Conservation (phyloP, 2,329 filamentous ascomycete species). For the Neofusicoccum umdonicola region DNA sequence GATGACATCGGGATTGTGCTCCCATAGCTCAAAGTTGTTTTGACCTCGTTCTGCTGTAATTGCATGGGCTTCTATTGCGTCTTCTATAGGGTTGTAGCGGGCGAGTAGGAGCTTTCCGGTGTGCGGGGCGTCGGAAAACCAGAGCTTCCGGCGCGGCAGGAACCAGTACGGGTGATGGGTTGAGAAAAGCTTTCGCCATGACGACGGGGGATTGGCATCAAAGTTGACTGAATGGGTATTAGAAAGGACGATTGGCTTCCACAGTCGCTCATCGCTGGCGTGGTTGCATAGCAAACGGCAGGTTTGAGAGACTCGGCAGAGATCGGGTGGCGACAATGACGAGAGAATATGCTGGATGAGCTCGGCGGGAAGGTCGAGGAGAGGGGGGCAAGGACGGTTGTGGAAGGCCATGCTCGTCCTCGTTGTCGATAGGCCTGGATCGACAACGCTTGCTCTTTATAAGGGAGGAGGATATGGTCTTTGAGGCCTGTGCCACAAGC, state of each 20-base stretch:
- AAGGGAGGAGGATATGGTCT: not conserved
- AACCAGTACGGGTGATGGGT: constrained; percentile 84
- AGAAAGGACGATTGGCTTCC: constrained; percentile 67
- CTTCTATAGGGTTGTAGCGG: constrained; percentile 71
- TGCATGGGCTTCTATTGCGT: constrained; percentile 77
- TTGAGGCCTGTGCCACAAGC: constrained; percentile 5
- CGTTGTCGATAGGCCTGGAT: constrained; percentile 6
- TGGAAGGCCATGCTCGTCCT: not conserved
- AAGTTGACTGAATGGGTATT: constrained; percentile 55
- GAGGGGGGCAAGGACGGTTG: constrained; percentile 20
- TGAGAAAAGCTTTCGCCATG: constrained; percentile 69
- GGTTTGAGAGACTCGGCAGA: constrained; percentile 59
- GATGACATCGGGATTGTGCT: constrained; percentile 61
- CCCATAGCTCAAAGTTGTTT: constrained; percentile 62
- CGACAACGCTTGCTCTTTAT: constrained; percentile 7
- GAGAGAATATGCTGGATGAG: constrained; percentile 70
- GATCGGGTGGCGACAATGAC: constrained; percentile 63
- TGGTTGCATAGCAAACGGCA: constrained; percentile 61
- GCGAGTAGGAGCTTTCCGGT: constrained; percentile 72
- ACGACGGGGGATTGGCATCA: constrained; percentile 56
- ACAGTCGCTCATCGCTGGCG: constrained; percentile 65
- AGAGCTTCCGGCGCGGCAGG: constrained; percentile 73
- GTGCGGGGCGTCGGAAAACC: constrained; percentile 75
- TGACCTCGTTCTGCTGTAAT: constrained; percentile 54
- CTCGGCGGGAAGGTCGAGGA: constrained; percentile 68